A percentile compares a stretch with the other conserved stretches of the same genome.
These are phyloP conservation scores for Sechiopsis laciniata DNA, from an alignment of 306 rosid species.

Conservation along the genomic window DNA sequence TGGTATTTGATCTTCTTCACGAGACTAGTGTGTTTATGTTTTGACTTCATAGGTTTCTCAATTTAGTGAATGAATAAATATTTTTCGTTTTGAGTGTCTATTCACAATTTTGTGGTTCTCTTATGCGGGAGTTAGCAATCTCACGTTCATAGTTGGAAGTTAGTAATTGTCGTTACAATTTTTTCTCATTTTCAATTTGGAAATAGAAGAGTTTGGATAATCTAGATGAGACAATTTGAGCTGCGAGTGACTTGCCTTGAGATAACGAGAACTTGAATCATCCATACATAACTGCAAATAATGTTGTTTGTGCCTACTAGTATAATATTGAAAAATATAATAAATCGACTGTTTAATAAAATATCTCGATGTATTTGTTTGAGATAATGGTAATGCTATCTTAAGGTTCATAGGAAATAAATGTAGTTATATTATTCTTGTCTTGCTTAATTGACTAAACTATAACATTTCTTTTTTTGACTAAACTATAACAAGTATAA, in stretches of 20 bases:
- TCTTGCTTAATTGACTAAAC: constrained; percentile 1
- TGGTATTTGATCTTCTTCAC: constrained; percentile 34
- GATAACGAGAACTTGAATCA: constrained; percentile 12
- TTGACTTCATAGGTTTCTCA: neutral
- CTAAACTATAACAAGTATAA: neutral
- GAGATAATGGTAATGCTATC: neutral
- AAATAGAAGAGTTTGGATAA: constrained; percentile 9
- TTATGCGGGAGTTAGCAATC: neutral
- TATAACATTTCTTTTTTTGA: neutral
- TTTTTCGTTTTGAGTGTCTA: neutral
- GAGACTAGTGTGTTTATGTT: neutral
- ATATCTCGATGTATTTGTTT: neutral
- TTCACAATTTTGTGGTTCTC: neutral
- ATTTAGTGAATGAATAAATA: neutral
- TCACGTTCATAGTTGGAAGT: neutral
- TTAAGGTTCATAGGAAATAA: neutral
- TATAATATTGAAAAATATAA: neutral
- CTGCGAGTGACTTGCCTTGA: neutral
- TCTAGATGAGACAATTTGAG: constrained; percentile 3
- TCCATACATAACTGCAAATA: constrained; percentile 1
- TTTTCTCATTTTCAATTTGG: neutral
- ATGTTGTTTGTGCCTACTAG: neutral
- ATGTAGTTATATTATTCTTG: neutral
- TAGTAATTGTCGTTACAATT: neutral
- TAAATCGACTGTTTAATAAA: neutral